phyloP scores from a whole-genome alignment of 768 basidiomycete species.

The Saitozyma sp. region DNA sequence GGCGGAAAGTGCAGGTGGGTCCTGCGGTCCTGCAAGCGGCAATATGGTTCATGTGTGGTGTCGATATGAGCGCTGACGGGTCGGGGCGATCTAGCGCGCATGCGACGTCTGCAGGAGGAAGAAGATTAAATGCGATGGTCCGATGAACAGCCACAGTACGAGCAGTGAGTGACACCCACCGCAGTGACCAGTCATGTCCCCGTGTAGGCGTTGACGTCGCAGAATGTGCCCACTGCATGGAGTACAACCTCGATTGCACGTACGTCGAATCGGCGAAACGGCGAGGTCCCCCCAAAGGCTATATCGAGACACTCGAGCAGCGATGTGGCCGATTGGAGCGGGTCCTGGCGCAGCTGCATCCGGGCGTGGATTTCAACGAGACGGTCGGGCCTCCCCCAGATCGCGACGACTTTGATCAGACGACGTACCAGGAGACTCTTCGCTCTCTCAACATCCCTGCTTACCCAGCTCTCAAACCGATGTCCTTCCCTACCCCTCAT shows the following conservation, averaged over 20 bases:
- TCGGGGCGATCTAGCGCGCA: constrained; percentile 21
- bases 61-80: background rate
- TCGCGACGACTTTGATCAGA: constrained; percentile 47
- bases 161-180: constrained; percentile 27
- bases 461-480: constrained; percentile 34
- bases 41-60: background rate
- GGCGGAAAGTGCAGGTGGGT: constrained; percentile 41
- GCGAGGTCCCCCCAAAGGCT: constrained; percentile 46
- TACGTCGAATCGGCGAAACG: constrained; percentile 53
- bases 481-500: constrained; percentile 42
- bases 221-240: constrained; percentile 49
- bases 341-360: constrained; percentile 44
- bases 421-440: constrained; percentile 42
- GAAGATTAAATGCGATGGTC: constrained; percentile 62
- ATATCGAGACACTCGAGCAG: constrained; percentile 50
- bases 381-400: constrained; percentile 48
- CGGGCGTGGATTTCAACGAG: constrained; percentile 41
- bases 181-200: background rate
- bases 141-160: constrained; percentile 39
- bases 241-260: constrained; percentile 58
- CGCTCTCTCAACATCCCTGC: constrained; percentile 30
- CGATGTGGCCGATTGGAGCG: constrained; percentile 48
- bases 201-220: constrained; percentile 7
- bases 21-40: constrained; percentile 11
- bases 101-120: constrained; percentile 31